Evolutionary conservation across 768 basidiomycete genomes (phyloP), one percentile per base, ranked within the genome.

Genomic region (Harrya chromipes): DNA sequence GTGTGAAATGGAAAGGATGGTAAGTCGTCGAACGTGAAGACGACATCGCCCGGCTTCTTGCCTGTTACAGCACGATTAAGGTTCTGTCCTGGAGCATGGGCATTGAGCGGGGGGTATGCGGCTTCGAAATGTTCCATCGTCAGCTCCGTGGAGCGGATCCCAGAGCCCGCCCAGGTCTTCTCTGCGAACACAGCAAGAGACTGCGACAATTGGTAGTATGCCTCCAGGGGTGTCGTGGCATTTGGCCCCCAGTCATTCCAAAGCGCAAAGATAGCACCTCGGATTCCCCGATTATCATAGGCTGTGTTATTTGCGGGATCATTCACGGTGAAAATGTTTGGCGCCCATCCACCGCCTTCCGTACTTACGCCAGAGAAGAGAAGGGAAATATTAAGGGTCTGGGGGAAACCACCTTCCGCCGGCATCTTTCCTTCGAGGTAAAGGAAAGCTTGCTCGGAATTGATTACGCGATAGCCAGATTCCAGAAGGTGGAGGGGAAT

Each of bases 241-340:
- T 74, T 76, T 42, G 74, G 70, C 1, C 75, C 75, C 72, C 73
- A 75, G 57, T 76, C 74, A 39, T 71, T 73, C 72, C 72, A 73
- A 9, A 72, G 54, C 1, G 67, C 71, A 57, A 73, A 69, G 14
- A 72, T 67, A 0, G 67, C 61, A 21, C 71, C 72, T 4, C 67
- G 55, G 19, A 73, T 59, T 11, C 63, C 60, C 1, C 61, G 47
- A 17, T 64, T 47, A 12, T 60, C 38, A n/a, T 66, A 55, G 14
- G 41, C 43, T 16, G 70, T 67, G 55, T 73, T 73, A 26, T 70
- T 71, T 5, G 55, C 50, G 4, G 61, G 44, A 50, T 71, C 69
- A 5, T 47, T 49, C 13, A 50, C 38, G 17, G 59, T 56, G 46
- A 71, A 70, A 20, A 73, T 61, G 46, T 73, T 71, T 1, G 72